These are phyloP conservation scores for Melastoma malabathricum DNA, from an alignment of 345 rosid species.

Conservation along the genomic window DNA sequence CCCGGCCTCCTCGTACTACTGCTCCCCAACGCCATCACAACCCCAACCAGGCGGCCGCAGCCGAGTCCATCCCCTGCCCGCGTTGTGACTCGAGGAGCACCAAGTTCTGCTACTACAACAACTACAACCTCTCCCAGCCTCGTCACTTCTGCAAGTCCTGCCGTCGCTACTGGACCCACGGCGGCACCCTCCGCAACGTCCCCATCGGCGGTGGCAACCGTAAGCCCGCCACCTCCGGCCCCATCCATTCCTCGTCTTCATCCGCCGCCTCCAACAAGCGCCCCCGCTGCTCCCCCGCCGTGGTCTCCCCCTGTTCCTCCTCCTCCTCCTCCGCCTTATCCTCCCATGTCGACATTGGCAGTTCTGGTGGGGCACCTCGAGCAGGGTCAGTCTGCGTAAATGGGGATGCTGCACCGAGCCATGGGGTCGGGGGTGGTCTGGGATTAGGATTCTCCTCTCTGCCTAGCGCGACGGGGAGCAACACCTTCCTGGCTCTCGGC, in stretches of 20 bases:
- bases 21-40: no score
- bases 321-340: not conserved
- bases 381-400: slow-evolving; percentile 6
- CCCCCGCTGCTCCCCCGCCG: slow-evolving; percentile 8
- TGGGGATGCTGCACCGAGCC: slow-evolving; percentile 10
- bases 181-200: slow-evolving; percentile 56
- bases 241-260: slow-evolving; percentile 19
- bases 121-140: slow-evolving; percentile 56
- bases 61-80: slow-evolving; percentile 38
- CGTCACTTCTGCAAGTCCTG: slow-evolving; percentile 60
- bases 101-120: slow-evolving; percentile 60
- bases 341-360: slow-evolving; percentile 2
- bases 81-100: slow-evolving; percentile 44
- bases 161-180: slow-evolving; percentile 69
- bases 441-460: slow-evolving; percentile 7
- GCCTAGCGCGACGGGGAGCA: slow-evolving; percentile 7
- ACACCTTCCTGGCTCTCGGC: slow-evolving; percentile 9
- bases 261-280: slow-evolving; percentile 11
- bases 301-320: slow-evolving; percentile 12
- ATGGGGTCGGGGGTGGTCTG: slow-evolving; percentile 13
- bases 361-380: not conserved
- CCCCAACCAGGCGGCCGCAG: no score
- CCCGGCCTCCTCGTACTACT: slow-evolving; percentile 14
- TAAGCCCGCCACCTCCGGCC: slow-evolving; percentile 19
- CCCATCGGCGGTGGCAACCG: slow-evolving; percentile 60